Conservation (phyloP, 164 flowering plant species). For the Malania oleifera region DNA sequence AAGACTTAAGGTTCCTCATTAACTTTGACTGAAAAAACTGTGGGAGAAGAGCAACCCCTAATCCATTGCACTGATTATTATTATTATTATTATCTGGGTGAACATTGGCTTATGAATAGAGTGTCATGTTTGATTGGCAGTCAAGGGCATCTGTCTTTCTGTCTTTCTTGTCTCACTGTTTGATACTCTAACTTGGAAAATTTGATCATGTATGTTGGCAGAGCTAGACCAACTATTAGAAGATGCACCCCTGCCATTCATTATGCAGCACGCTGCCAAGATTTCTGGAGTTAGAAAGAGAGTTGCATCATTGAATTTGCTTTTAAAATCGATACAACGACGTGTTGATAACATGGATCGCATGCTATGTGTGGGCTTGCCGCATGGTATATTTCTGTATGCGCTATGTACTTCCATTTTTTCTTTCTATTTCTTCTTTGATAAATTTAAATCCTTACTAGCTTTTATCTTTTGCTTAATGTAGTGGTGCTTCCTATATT, state of each 20-base stretch:
- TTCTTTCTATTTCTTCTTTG: not conserved
- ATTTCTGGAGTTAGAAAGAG: slow-evolving; percentile 78
- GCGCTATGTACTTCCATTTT: not conserved
- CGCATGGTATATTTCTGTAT: slow-evolving; percentile 40
- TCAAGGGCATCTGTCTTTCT: not conserved
- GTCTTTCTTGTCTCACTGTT: not conserved
- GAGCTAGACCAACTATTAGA: slow-evolving; percentile 91
- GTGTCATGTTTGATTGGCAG: too few relatives aligned
- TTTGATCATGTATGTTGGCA: slow-evolving; percentile 18
- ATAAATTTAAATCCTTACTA: too few relatives aligned
- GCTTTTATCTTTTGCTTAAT: too few relatives aligned
- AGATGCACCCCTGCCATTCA: slow-evolving; percentile 91
- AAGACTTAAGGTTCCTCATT: too few relatives aligned
- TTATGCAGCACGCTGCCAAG: slow-evolving; percentile 89
- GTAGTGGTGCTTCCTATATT: too few relatives aligned
- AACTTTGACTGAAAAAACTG: too few relatives aligned
- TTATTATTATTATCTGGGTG: too few relatives aligned
- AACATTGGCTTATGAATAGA: too few relatives aligned
- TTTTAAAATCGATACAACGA: slow-evolving; percentile 67
- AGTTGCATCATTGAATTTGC: slow-evolving; percentile 65
- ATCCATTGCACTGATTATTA: too few relatives aligned
- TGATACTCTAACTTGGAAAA: not conserved
- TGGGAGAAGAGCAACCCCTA: too few relatives aligned
- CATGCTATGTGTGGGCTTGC: slow-evolving; percentile 43
- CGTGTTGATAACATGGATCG: slow-evolving; percentile 86